Percentiles rank a stretch among this genome's conserved stretches.
phyloP scores from a whole-genome alignment of 2,329 filamentous ascomycete species.

The Ascosphaera apis region DNA sequence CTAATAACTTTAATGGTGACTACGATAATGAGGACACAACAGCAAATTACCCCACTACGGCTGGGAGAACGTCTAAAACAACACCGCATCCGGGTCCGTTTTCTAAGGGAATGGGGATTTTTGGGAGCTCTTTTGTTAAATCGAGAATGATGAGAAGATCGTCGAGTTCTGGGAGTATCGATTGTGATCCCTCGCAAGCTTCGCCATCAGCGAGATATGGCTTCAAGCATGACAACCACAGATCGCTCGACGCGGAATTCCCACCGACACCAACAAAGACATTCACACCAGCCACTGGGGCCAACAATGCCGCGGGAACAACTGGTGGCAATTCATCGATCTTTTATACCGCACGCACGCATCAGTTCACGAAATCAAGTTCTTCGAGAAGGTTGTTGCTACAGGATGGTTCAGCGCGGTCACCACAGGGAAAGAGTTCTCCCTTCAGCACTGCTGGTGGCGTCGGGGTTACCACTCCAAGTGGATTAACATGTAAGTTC shows the following conservation, averaged over 20 bases:
- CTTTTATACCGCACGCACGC: slow-evolving; percentile 1
- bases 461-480: not conserved
- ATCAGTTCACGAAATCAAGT: not conserved
- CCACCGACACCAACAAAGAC: slow-evolving; percentile 84
- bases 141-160: slow-evolving; percentile 23
- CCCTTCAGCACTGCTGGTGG: not conserved
- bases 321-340: slow-evolving; percentile 3
- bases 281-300: slow-evolving; percentile 19
- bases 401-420: slow-evolving; percentile 9
- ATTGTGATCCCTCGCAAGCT: slow-evolving; percentile 43
- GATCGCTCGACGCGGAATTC: slow-evolving; percentile 43
- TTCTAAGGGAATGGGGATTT: slow-evolving; percentile 37
- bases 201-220: slow-evolving; percentile 25
- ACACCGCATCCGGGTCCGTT: slow-evolving; percentile 36
- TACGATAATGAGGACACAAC: not conserved
- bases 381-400: not conserved
- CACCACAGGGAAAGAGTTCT: slow-evolving; percentile 10
- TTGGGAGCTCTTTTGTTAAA: slow-evolving; percentile 31
- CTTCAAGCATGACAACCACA: slow-evolving; percentile 28
- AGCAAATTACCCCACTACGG: not conserved
- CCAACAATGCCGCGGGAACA: not conserved
- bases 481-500: slow-evolving; percentile 17
- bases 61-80: not conserved
- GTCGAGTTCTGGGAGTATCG: slow-evolving; percentile 53
- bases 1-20: not conserved